Conservation (phyloP, 345 rosid genomes). For the Hibiscus mutabilis region DNA sequence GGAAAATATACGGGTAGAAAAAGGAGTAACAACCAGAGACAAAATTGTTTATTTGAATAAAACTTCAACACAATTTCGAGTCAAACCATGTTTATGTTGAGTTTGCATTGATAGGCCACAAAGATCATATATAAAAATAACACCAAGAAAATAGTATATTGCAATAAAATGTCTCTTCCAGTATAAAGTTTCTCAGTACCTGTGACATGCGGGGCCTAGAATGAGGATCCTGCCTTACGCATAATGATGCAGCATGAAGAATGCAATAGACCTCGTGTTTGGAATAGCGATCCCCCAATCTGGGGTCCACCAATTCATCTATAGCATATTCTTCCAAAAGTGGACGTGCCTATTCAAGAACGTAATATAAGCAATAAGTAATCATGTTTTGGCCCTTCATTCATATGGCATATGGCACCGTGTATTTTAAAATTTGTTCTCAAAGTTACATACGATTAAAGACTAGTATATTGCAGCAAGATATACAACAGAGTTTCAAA, state of each 20-base stretch:
- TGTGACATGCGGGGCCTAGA: conserved; percentile 97
- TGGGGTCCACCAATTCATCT: conserved; percentile 78
- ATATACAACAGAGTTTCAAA: conserved; percentile 9
- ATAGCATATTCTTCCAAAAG: conserved; percentile 80
- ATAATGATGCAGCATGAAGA: conserved; percentile 92
- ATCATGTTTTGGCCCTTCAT: neutral
- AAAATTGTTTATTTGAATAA: neutral
- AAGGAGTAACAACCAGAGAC: neutral
- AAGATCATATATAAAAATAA: neutral
- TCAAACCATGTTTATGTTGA: neutral
- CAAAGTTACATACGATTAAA: neutral
- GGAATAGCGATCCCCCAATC: conserved; percentile 41
- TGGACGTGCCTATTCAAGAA: conserved; percentile 73
- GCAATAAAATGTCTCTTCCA: neutral
- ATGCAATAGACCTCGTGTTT: conserved; percentile 88
- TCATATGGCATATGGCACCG: neutral
- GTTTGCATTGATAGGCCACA: neutral
- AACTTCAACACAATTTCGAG: neutral
- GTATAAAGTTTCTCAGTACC: conserved; percentile 35
- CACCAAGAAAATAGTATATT: neutral
- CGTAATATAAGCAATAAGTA: neutral
- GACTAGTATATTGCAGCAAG: neutral
- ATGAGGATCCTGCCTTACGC: conserved; percentile 83
- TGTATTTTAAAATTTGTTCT: neutral
- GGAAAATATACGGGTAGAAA: neutral